These are phyloP conservation scores for Boehmeria nivea DNA, from an alignment of 306 rosid genomes.

Conservation along the genomic window DNA sequence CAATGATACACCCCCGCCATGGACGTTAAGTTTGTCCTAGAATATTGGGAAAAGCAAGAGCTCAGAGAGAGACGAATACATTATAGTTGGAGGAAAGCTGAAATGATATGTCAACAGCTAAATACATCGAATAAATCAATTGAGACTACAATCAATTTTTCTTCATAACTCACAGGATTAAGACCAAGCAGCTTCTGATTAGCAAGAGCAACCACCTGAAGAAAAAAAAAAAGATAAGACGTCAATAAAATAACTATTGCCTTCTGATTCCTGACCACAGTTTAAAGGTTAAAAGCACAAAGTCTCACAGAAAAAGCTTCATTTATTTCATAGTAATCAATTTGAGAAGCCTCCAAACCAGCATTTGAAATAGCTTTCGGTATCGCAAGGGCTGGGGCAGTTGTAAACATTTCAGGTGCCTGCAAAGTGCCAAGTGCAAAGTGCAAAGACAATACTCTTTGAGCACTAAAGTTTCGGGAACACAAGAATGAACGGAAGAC, in stretches of 20 bases:
- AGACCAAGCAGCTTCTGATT: conserved; percentile 88
- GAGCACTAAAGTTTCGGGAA: conserved; percentile 23
- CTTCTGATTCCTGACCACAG: neutral
- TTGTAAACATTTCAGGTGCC: conserved; percentile 85
- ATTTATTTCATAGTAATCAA: conserved; percentile 86
- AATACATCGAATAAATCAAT: too few relatives aligned
- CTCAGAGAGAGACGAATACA: neutral
- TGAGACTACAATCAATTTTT: neutral
- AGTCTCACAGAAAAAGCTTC: conserved; percentile 88
- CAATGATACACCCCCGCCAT: conserved; percentile 93
- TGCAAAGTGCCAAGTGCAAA: too few relatives aligned
- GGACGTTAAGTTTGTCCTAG: conserved; percentile 69
- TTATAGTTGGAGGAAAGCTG: neutral
- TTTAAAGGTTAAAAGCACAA: neutral
- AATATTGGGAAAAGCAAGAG: conserved; percentile 27
- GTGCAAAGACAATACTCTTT: conserved; percentile 24
- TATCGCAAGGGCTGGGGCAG: conserved; percentile 84
- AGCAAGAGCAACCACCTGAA: conserved; percentile 86
- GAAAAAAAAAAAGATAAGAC: conserved; percentile 12
- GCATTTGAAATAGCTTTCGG: conserved; percentile 86
- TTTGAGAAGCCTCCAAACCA: conserved; percentile 72
- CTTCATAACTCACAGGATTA: conserved; percentile 59
- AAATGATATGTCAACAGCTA: too few relatives aligned
- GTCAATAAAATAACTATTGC: conserved; percentile 1
- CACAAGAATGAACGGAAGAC: conserved; percentile 20